phyloP scores from a whole-genome alignment of 2,329 filamentous ascomycete genomes.

The Penicillium concentricum region DNA sequence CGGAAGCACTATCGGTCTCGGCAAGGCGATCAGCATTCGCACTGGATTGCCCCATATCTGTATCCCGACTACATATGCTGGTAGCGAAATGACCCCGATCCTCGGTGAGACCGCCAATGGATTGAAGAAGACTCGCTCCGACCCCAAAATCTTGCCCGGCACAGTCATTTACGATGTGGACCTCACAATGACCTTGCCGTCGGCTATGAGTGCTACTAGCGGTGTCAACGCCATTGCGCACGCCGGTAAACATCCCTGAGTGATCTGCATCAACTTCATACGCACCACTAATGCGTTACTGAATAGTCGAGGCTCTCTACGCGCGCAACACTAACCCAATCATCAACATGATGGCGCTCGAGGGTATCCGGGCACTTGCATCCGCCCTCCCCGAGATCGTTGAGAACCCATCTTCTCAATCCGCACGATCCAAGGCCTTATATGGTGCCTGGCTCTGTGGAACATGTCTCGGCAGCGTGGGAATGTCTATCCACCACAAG shows the following conservation, averaged over 20 bases:
- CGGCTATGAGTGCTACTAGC: constrained; percentile 54
- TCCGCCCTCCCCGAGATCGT: constrained; percentile 55
- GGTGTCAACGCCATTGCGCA: constrained; percentile 67
- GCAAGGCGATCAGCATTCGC: constrained; percentile 56
- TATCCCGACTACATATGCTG: constrained; percentile 62
- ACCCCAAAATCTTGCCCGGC: constrained; percentile 60
- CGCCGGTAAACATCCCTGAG: constrained; percentile 42
- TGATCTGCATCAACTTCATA: background rate
- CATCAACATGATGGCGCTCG: constrained; percentile 57
- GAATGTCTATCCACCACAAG: constrained; percentile 67
- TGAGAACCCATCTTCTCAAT: constrained; percentile 43
- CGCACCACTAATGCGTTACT: background rate
- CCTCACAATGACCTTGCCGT: constrained; percentile 59
- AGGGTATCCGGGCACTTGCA: constrained; percentile 57
- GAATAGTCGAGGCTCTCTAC: constrained; percentile 61
- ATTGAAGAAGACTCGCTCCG: constrained; percentile 56
- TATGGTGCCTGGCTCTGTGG: constrained; percentile 67
- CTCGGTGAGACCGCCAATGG: constrained; percentile 62
- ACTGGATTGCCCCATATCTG: constrained; percentile 58
- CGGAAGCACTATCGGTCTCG: constrained; percentile 62
- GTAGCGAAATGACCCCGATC: constrained; percentile 65
- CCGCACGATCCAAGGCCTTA: constrained; percentile 54
- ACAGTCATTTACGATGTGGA: constrained; percentile 66
- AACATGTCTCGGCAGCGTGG: constrained; percentile 58
- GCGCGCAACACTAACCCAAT: constrained; percentile 62